Evolutionary conservation across 352 stramenopile species (phyloP).

Genomic region (Phytophthora chlamydospora): DNA sequence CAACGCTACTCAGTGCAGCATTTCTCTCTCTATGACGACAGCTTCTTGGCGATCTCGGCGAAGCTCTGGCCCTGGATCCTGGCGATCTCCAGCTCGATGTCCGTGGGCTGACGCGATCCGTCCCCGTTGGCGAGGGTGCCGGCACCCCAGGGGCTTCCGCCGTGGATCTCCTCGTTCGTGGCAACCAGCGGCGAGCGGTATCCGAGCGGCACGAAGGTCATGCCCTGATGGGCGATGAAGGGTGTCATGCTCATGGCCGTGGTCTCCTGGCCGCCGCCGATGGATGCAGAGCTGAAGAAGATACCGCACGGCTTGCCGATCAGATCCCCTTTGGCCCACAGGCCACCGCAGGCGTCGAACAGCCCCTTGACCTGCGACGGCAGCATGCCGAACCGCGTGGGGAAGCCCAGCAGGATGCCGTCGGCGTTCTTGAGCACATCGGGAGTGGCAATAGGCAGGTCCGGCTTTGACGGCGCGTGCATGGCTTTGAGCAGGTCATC

Average conservation of each 20-base stretch:
- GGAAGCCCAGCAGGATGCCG: conserved; percentile 84
- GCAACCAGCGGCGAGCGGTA: conserved; percentile 50
- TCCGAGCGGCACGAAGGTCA: conserved; percentile 87
- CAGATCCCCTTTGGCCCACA: conserved; percentile 76
- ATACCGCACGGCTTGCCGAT: conserved; percentile 81
- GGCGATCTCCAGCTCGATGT: conserved; percentile 76
- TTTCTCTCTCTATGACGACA: conserved; percentile 35
- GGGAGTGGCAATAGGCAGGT: conserved; percentile 57
- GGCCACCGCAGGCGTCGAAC: conserved; percentile 75
- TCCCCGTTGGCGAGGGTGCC: conserved; percentile 80
- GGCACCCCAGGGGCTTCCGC: conserved; percentile 71
- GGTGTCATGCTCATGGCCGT: conserved; percentile 76
- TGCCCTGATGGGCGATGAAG: conserved; percentile 86
- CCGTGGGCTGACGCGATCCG: conserved; percentile 74
- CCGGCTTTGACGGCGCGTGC: conserved; percentile 66
- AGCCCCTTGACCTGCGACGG: conserved; percentile 86
- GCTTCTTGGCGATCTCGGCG: conserved; percentile 75
- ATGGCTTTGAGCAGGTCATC: conserved; percentile 77
- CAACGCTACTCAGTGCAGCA: not conserved
- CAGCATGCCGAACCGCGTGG: conserved; percentile 81
- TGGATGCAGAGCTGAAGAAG: conserved; percentile 75
- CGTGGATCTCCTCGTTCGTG: conserved; percentile 68
- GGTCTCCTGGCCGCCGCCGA: conserved; percentile 87
- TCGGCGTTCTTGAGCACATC: conserved; percentile 73
- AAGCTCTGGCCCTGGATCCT: conserved; percentile 82